Base-by-base conservation (phyloP, 768 basidiomycete genomes). In the Leccinellum rugosiceps region DNA sequence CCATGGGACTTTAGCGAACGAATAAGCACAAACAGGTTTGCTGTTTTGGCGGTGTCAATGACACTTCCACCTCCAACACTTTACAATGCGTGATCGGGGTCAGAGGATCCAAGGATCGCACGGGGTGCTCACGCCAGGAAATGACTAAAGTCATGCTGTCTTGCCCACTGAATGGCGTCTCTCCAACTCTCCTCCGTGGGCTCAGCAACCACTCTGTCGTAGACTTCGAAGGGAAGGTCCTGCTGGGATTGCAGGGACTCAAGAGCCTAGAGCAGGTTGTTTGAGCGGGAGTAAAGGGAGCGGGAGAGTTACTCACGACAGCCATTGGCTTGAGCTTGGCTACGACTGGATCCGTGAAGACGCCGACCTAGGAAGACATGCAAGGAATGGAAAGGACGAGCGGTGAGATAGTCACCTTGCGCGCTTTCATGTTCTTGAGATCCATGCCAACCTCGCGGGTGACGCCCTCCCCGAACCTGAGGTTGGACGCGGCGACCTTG, bases 21-120 rank as follows among this genome's bases (percentile, higher is more conserved):
- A n/a, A 34, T n/a, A 21, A 9, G 41, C 17, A 65, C 80, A 52
- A 68, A 91, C 83, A 98, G 66, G 74, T 98, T 98, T 31, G 96
- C 94, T 7, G 94, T 85, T 71, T 98, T 98, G 53, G 94, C 91
- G 0, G 94, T 97, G 69, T 97, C 95, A 68, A 97, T 97, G 25
- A 93, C 91, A 65, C 90, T 93, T 61, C 93, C 93, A n/a, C 93
- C 93, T 59, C 93, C 92, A 30, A 94, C 87, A 41, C 92, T 67
- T 38, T 90, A 62, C 35, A 26, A 59, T n/a, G 48, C 14, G 10
- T 34, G 45, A 43, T 35, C 17, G 28, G 35, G 44, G 49, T 50
- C 21, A 47, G 57, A 52, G 56, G 11, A 54, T 32, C 46, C 30
- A 11, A 59, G 15, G 50, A 38, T 41, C 14, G 15, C n/a, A 48